Conservation (phyloP, 2,329 filamentous ascomycete species). For the Lojkania enalia region DNA sequence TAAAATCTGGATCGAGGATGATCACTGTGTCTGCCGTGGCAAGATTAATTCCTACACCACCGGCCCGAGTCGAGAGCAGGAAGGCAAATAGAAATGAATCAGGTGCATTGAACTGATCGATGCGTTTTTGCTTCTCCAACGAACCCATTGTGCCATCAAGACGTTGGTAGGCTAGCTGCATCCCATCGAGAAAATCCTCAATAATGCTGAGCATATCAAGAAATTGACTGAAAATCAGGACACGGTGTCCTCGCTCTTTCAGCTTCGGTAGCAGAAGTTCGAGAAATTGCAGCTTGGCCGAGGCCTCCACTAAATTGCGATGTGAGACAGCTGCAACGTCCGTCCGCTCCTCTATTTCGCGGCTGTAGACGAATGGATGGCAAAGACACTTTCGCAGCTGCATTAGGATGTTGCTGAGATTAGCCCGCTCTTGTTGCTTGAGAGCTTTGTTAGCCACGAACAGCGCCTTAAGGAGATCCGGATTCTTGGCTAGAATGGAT, state of each 20-base stretch:
- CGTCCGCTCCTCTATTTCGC: conserved; percentile 82
- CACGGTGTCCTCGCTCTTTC: conserved; percentile 80
- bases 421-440: conserved; percentile 73
- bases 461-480: conserved; percentile 83
- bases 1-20: conserved; percentile 95
- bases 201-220: conserved; percentile 82
- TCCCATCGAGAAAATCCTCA: conserved; percentile 83
- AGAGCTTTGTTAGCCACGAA: conserved; percentile 66
- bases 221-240: conserved; percentile 96
- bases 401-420: conserved; percentile 91
- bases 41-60: conserved; percentile 95
- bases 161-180: conserved; percentile 74
- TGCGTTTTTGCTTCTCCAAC: conserved; percentile 88
- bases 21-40: conserved; percentile 98
- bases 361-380: conserved; percentile 93
- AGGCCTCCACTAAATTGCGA: conserved; percentile 86
- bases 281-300: conserved; percentile 82
- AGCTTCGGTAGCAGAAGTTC: conserved; percentile 87
- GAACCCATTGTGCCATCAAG: conserved; percentile 83
- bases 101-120: conserved; percentile 89
- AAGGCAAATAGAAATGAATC: conserved; percentile 86
- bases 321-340: conserved; percentile 65
- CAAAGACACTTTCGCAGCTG: conserved; percentile 93
- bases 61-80: conserved; percentile 88
- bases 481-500: conserved; percentile 88